Conservation (phyloP, 179 eudicot species). For the Corrigiola litoralis region DNA sequence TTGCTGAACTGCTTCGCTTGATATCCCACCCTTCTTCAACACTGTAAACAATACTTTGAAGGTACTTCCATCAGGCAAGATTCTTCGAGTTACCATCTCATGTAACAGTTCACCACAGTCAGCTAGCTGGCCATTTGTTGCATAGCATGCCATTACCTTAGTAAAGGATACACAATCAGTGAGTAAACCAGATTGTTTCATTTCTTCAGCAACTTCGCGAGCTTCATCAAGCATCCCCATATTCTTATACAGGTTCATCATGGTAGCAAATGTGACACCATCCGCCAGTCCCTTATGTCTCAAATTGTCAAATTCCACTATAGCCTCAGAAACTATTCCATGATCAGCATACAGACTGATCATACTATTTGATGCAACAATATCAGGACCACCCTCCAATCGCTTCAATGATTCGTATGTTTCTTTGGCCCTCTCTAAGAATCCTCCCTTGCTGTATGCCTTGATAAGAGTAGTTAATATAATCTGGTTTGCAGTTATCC, state of each 20-base stretch:
- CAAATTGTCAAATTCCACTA: slow-evolving; percentile 43
- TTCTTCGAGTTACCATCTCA: slow-evolving; percentile 48
- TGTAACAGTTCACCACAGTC: slow-evolving; percentile 55
- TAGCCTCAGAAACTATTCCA: slow-evolving; percentile 77
- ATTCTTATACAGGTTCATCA: slow-evolving; percentile 71
- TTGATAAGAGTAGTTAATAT: slow-evolving; percentile 73
- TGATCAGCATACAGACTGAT: slow-evolving; percentile 65
- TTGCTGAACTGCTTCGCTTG: slow-evolving; percentile 52
- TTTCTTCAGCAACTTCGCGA: slow-evolving; percentile 62
- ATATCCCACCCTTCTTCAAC: slow-evolving; percentile 60
- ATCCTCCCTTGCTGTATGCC: slow-evolving; percentile 61
- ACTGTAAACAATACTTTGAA: slow-evolving; percentile 64
- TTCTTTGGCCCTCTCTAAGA: slow-evolving; percentile 57
- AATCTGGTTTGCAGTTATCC: slow-evolving; percentile 55
- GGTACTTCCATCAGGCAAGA: slow-evolving; percentile 46
- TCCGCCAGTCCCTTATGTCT: slow-evolving; percentile 52
- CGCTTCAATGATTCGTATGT: slow-evolving; percentile 50
- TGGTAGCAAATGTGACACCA: slow-evolving; percentile 64
- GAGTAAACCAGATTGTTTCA: slow-evolving; percentile 58
- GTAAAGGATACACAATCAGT: slow-evolving; percentile 45
- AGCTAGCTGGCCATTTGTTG: slow-evolving; percentile 52
- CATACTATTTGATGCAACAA: slow-evolving; percentile 79
- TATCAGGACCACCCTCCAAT: slow-evolving; percentile 69
- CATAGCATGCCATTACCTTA: slow-evolving; percentile 73
- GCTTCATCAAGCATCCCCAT: slow-evolving; percentile 87